Percentiles rank a stretch among this genome's conserved stretches.
These are phyloP conservation scores for Rutstroemia sp. DNA, from an alignment of 2,329 filamentous ascomycete genomes.

Conservation along the genomic window DNA sequence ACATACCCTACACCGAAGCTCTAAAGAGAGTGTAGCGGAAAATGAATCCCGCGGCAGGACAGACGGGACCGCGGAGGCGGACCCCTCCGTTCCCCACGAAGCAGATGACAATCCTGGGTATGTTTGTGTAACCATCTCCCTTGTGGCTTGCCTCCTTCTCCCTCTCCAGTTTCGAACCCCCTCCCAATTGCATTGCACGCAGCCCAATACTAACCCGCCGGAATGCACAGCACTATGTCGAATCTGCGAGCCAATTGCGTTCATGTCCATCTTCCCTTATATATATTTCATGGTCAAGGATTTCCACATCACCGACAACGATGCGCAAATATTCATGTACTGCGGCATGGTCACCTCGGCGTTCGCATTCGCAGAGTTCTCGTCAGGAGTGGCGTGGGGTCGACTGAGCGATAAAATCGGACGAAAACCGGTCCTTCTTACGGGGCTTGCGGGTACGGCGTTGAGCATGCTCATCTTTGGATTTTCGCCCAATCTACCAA, in stretches of 20 bases:
- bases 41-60: conserved; percentile 20
- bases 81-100: conserved; percentile 33
- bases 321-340: conserved; percentile 79
- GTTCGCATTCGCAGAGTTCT: conserved; percentile 93
- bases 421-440: conserved; percentile 84
- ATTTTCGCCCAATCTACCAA: conserved; percentile 73
- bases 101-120: conserved; percentile 49
- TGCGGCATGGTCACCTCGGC: conserved; percentile 94
- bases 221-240: conserved; percentile 66
- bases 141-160: not conserved
- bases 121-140: conserved; percentile 17
- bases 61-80: conserved; percentile 27
- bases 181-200: too few relatives aligned
- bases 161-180: not conserved
- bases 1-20: conserved; percentile 3
- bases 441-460: conserved; percentile 83
- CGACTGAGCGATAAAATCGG: conserved; percentile 85
- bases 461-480: conserved; percentile 91
- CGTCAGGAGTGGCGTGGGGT: conserved; percentile 88
- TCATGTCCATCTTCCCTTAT: conserved; percentile 99
- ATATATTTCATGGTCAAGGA: conserved; percentile 96
- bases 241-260: conserved; percentile 97
- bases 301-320: conserved; percentile 75
- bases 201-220: not conserved
- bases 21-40: conserved; percentile 8